These are phyloP conservation scores for Heracleum sosnowskyi DNA, from an alignment of 129 eudicot genomes.

Conservation along the genomic window DNA sequence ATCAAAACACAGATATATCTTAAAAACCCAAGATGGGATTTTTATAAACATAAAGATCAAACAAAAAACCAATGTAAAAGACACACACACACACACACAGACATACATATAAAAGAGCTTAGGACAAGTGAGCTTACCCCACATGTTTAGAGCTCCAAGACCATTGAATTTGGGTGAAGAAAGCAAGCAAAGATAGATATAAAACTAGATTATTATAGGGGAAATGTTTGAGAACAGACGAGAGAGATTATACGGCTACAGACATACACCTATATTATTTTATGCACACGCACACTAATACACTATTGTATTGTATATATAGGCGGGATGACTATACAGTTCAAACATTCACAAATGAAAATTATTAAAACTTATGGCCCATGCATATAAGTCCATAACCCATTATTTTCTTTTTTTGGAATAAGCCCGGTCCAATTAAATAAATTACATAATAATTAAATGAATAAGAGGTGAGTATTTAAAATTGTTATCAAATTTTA, in stretches of 20 bases:
- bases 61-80: not conserved
- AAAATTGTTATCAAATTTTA: no score
- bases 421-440: not conserved
- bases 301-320: constrained; percentile 2
- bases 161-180: constrained; percentile 20
- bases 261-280: no score
- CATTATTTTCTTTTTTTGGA: not conserved
- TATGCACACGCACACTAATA: no score
- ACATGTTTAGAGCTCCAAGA: constrained; percentile 30
- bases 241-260: constrained; percentile 2
- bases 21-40: not conserved
- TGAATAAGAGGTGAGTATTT: no score
- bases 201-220: constrained; percentile 14
- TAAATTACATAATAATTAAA: no score
- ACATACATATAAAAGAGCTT: not conserved
- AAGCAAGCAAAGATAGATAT: constrained; percentile 16
- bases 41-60: not conserved
- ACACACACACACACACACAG: not conserved
- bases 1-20: not conserved
- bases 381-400: constrained; percentile 3
- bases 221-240: not conserved
- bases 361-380: not conserved
- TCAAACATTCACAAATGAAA: constrained; percentile 28
- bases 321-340: constrained; percentile 42
- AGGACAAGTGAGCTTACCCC: constrained; percentile 34